These are phyloP conservation scores for Colletotrichum graminicola DNA, from an alignment of 2,329 filamentous ascomycete genomes.

Conservation along the genomic window DNA sequence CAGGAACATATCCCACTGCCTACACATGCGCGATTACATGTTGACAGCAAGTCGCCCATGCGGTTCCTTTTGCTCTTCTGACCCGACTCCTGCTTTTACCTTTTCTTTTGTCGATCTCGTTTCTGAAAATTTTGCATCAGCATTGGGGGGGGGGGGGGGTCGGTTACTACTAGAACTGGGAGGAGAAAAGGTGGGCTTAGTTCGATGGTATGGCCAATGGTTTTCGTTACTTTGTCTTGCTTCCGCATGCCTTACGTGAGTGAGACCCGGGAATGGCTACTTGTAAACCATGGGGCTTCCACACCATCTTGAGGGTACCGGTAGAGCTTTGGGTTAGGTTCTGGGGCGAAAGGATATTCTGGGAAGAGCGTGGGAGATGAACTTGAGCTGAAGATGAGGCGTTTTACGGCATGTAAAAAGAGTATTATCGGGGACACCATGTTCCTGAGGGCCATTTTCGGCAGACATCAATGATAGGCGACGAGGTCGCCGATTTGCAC, in stretches of 20 bases:
- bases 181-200: background rate
- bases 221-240: background rate
- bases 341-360: background rate
- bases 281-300: background rate
- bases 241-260: background rate
- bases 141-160: constrained; percentile 23
- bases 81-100: background rate
- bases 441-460: constrained; percentile 24
- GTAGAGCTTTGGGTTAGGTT: background rate
- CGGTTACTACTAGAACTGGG: constrained; percentile 14
- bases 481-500: constrained; percentile 2
- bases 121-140: constrained; percentile 23
- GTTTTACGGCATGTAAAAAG: constrained; percentile 33
- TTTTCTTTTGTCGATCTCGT: constrained; percentile 28
- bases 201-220: constrained; percentile 6
- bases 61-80: background rate
- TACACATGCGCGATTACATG: background rate
- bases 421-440: constrained; percentile 24
- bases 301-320: background rate
- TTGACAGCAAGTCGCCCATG: background rate
- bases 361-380: constrained; percentile 1
- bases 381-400: constrained; percentile 6
- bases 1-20: background rate
- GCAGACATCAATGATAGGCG: constrained; percentile 23
- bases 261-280: too few relatives aligned